phyloP scores from a whole-genome alignment of 495 filamentous ascomycete species.

The Aspergillus ellipticus region DNA sequence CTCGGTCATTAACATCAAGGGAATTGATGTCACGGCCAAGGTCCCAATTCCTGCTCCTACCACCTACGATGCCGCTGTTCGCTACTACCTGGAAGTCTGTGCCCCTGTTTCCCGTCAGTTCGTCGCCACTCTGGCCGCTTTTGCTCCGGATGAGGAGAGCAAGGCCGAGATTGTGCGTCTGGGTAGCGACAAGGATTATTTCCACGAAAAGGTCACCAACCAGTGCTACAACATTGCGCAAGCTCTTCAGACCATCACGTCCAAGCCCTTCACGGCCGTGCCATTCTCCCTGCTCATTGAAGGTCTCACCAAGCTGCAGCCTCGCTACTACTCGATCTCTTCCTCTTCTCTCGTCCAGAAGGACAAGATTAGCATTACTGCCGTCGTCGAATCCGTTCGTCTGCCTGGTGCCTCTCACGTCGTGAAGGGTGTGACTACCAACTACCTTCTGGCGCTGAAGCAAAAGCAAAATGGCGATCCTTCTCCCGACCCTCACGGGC shows the following conservation, averaged over 20 bases:
- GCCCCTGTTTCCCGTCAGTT: conserved; percentile 96
- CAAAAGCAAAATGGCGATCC: conserved; percentile 94
- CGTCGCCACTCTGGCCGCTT: conserved; percentile 78
- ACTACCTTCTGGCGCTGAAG: conserved; percentile 94
- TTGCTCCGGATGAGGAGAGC: conserved; percentile 77
- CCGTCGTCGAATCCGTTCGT: conserved; percentile 80
- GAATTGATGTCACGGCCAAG: conserved; percentile 91
- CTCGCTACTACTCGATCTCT: conserved; percentile 98
- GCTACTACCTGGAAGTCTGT: conserved; percentile 97
- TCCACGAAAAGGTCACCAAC: conserved; percentile 79
- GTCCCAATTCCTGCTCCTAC: conserved; percentile 97
- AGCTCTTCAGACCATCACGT: conserved; percentile 70
- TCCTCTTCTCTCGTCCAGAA: conserved; percentile 93
- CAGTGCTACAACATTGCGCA: conserved; percentile 89
- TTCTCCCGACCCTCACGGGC: conserved; percentile 76
- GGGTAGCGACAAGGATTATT: conserved; percentile 92
- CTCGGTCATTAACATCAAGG: conserved; percentile 84
- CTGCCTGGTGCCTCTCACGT: conserved; percentile 76
- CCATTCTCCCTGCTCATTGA: conserved; percentile 96
- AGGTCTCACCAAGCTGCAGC: conserved; percentile 89
- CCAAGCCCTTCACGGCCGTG: conserved; percentile 72
- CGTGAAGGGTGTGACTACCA: conserved; percentile 93
- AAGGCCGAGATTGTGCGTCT: conserved; percentile 86
- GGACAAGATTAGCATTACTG: conserved; percentile 89
- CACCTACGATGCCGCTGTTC: conserved; percentile 88